Evolutionary conservation across 1,139 yeast genomes (phyloP).

Genomic region (Ogataea hybrid): DNA sequence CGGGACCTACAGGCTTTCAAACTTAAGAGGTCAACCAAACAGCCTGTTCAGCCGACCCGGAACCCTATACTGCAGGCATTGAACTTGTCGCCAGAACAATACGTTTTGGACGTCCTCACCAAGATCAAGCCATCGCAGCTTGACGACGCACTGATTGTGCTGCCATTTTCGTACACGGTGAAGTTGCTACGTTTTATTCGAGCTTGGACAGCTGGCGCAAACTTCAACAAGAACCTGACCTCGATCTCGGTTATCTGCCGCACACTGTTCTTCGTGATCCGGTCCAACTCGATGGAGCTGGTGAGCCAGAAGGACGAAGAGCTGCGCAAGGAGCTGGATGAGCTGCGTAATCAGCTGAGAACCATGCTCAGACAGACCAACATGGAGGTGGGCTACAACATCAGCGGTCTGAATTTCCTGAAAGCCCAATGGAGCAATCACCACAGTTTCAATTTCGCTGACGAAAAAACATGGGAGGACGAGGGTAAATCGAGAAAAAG

Average conservation of each 20-base stretch:
- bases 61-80: constrained; percentile 72
- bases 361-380: constrained; percentile 52
- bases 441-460: constrained; percentile 72
- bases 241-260: constrained; percentile 67
- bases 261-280: constrained; percentile 69
- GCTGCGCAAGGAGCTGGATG: no score
- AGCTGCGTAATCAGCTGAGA: no score
- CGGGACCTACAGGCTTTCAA: constrained; percentile 32
- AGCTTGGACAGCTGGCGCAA: constrained; percentile 61
- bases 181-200: constrained; percentile 70
- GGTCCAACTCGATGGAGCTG: constrained; percentile 74
- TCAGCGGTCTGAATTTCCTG: constrained; percentile 75
- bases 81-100: constrained; percentile 68
- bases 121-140: constrained; percentile 80
- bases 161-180: constrained; percentile 84
- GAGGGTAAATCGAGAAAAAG: constrained; percentile 58
- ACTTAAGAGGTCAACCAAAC: constrained; percentile 42
- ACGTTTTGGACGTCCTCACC: constrained; percentile 68
- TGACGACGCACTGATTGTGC: constrained; percentile 86
- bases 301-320: constrained; percentile 60
- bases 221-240: constrained; percentile 42
- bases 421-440: constrained; percentile 76
- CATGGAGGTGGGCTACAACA: constrained; percentile 75
- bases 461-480: constrained; percentile 37
- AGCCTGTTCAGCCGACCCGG: constrained; percentile 59